Conservation (phyloP, 179 eudicot genomes). For the Drosera spatulata region DNA sequence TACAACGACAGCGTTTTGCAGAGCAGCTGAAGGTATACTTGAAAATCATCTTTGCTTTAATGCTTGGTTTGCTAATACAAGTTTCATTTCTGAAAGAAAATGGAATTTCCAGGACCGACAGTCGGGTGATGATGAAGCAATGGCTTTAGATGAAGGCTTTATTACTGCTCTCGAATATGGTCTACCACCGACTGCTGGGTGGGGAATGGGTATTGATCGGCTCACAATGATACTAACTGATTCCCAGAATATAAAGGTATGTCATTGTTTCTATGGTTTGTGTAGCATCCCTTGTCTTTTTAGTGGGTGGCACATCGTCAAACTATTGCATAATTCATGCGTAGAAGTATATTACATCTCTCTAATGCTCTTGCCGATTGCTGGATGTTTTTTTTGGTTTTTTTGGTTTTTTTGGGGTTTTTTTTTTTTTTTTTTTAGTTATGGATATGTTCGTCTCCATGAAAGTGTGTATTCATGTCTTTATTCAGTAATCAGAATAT, state of each 20-base stretch:
- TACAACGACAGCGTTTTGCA: slow-evolving; percentile 88
- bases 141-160: slow-evolving; percentile 94
- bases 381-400: background rate
- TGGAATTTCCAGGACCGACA: slow-evolving; percentile 64
- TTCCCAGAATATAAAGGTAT: slow-evolving; percentile 90
- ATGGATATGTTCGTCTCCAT: background rate
- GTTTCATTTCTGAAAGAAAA: slow-evolving; percentile 1
- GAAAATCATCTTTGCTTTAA: background rate
- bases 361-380: too few species aligned
- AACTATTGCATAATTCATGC: too few species aligned
- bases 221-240: slow-evolving; percentile 81
- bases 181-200: slow-evolving; percentile 88
- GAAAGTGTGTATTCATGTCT: too few species aligned
- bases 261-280: background rate
- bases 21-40: slow-evolving; percentile 81
- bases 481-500: background rate
- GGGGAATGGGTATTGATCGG: slow-evolving; percentile 93
- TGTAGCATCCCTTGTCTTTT: background rate
- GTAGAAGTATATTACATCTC: too few species aligned
- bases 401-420: too few species aligned
- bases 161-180: slow-evolving; percentile 89
- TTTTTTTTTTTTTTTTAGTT: background rate
- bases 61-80: background rate
- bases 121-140: slow-evolving; percentile 96
- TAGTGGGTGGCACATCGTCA: too few species aligned